These are phyloP conservation scores for Candida pseudofarinosa DNA, from an alignment of 805 yeast genomes.

Conservation along the genomic window DNA sequence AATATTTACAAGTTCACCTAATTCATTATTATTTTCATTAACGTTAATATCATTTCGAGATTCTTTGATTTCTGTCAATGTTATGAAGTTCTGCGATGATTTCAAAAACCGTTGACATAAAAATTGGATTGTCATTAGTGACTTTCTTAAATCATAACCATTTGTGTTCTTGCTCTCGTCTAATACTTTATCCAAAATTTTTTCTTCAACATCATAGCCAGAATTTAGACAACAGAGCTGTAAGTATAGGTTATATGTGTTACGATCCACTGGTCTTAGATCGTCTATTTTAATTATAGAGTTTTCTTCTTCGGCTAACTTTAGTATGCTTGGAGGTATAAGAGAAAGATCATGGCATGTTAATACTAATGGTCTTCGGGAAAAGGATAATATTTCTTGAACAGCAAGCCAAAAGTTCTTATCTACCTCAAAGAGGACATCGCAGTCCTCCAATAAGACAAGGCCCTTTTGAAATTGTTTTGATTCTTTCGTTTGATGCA, in stretches of 20 bases:
- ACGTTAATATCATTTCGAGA: neutral
- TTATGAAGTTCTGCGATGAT: neutral
- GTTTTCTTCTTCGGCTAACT: slow-evolving; percentile 40
- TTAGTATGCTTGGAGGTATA: slow-evolving; percentile 47
- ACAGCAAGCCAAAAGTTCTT: slow-evolving; percentile 76
- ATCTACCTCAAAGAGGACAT: slow-evolving; percentile 73
- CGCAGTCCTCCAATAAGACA: slow-evolving; percentile 82
- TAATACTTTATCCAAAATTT: slow-evolving; percentile 24
- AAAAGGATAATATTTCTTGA: slow-evolving; percentile 52
- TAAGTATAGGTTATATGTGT: slow-evolving; percentile 32
- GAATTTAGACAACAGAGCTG: slow-evolving; percentile 35
- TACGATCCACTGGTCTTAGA: slow-evolving; percentile 7
- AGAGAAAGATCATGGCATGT: slow-evolving; percentile 51
- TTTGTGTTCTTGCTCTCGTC: slow-evolving; percentile 12
- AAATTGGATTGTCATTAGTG: slow-evolving; percentile 44
- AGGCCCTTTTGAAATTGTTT: slow-evolving; percentile 53
- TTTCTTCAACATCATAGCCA: slow-evolving; percentile 29
- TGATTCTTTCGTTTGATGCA: slow-evolving; percentile 37
- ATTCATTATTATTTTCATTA: neutral
- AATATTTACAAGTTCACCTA: slow-evolving; percentile 5
- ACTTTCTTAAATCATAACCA: slow-evolving; percentile 44
- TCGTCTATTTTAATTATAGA: slow-evolving; percentile 32
- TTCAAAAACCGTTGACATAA: slow-evolving; percentile 19
- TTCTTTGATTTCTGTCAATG: neutral
- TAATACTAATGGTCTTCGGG: slow-evolving; percentile 67